Evolutionary conservation across 768 basidiomycete species (phyloP).

Genomic region (Kwoniella sp.): DNA sequence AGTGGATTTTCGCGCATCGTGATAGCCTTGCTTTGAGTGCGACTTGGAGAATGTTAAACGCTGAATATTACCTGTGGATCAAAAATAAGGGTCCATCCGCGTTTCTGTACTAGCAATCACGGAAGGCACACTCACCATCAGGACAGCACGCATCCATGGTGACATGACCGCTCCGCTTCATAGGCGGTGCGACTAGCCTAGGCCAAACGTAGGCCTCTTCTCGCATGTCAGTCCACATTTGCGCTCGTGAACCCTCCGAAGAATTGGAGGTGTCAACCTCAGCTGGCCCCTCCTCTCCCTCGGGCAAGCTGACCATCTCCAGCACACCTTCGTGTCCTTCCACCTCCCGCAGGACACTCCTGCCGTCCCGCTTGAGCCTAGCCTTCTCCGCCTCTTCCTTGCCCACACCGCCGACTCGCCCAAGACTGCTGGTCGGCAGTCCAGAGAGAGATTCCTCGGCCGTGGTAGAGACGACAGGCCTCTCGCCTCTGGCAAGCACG

Average conservation of each 20-base stretch:
- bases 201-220: slow-evolving; percentile 83
- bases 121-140: slow-evolving; percentile 58
- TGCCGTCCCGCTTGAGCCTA: slow-evolving; percentile 27
- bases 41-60: slow-evolving; percentile 86
- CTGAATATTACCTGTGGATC: slow-evolving; percentile 73
- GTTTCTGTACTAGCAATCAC: not conserved
- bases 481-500: slow-evolving; percentile 70
- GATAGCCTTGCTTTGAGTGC: slow-evolving; percentile 90
- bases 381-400: slow-evolving; percentile 34
- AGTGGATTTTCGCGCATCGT: slow-evolving; percentile 84
- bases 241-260: no score
- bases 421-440: slow-evolving; percentile 10
- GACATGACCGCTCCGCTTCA: slow-evolving; percentile 87
- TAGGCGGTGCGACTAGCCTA: slow-evolving; percentile 81
- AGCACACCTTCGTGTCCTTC: slow-evolving; percentile 23
- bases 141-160: slow-evolving; percentile 81
- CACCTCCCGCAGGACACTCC: slow-evolving; percentile 21
- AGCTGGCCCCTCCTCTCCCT: not conserved
- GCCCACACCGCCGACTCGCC: slow-evolving; percentile 36
- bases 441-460: not conserved
- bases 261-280: no score
- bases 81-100: not conserved
- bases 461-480: slow-evolving; percentile 54
- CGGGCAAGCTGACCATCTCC: slow-evolving; percentile 30
- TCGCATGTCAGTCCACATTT: slow-evolving; percentile 54